These are phyloP conservation scores for Trifolium pratense DNA, from an alignment of 306 rosid genomes.

Conservation along the genomic window DNA sequence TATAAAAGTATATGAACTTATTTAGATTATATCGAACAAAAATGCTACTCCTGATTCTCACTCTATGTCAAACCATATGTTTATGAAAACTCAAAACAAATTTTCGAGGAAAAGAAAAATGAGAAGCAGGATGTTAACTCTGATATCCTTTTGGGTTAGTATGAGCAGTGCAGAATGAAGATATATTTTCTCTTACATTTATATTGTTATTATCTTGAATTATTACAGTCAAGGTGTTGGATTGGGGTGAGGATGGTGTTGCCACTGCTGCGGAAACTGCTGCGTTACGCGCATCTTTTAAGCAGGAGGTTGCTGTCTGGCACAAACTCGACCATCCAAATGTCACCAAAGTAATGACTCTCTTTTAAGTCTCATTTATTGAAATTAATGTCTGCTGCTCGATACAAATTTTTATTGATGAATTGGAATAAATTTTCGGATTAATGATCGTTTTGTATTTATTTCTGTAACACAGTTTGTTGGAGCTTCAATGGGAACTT, in stretches of 20 bases:
- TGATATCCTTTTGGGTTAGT: constrained; percentile 20
- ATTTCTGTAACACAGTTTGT: constrained; percentile 63
- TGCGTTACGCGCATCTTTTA: constrained; percentile 86
- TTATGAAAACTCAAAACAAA: not conserved
- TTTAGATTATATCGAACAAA: too few relatives aligned
- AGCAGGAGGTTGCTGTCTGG: constrained; percentile 98
- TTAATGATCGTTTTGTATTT: constrained; percentile 27
- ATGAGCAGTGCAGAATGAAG: constrained; percentile 11
- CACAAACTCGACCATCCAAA: constrained; percentile 95
- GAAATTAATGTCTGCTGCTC: constrained; percentile 23
- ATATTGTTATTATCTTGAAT: constrained; percentile 42
- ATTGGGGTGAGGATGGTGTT: constrained; percentile 96
- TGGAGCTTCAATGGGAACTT: constrained; percentile 93
- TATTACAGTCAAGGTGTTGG: constrained; percentile 85
- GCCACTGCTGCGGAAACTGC: constrained; percentile 75
- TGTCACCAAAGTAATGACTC: constrained; percentile 74
- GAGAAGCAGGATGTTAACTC: not conserved
- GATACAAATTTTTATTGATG: constrained; percentile 29
- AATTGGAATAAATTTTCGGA: constrained; percentile 5
- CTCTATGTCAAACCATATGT: not conserved
- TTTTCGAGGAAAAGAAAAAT: not conserved
- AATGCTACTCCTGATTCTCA: not conserved
- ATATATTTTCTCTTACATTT: constrained; percentile 26
- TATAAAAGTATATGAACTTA: too few relatives aligned
- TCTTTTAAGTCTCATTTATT: constrained; percentile 37